phyloP scores from a whole-genome alignment of 306 rosid species.

The Trifolium dubium region DNA sequence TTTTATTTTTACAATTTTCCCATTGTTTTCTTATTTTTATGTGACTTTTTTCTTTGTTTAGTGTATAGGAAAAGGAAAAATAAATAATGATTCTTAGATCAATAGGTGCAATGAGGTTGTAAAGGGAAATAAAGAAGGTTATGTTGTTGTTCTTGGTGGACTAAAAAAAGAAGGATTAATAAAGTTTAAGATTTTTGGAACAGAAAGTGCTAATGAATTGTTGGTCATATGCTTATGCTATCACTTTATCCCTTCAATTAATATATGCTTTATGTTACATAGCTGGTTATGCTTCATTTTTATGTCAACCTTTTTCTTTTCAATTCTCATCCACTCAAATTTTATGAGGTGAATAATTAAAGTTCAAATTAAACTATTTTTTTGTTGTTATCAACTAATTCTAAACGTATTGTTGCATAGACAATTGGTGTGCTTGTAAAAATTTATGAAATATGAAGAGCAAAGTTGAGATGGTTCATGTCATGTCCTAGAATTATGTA shows the following conservation, averaged over 20 bases:
- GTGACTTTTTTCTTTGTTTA: neutral
- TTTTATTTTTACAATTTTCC: neutral
- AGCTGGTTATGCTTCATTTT: constrained; percentile 36
- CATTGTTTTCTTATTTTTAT: constrained; percentile 33
- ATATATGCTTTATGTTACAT: neutral
- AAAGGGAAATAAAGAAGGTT: neutral
- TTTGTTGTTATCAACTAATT: neutral
- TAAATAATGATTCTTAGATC: neutral
- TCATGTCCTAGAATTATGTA: neutral
- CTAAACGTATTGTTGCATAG: neutral
- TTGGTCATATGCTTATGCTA: constrained; percentile 34
- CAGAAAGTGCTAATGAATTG: constrained; percentile 26
- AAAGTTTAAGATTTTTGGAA: constrained; percentile 36
- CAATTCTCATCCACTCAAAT: constrained; percentile 25
- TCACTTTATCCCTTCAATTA: constrained; percentile 45
- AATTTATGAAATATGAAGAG: too few relatives aligned
- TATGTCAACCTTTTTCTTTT: neutral
- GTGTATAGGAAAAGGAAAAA: neutral
- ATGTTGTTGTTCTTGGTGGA: constrained; percentile 25
- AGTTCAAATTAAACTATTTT: constrained; percentile 1
- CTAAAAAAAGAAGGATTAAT: constrained; percentile 13
- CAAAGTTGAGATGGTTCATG: neutral
- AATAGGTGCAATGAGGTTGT: constrained; percentile 18
- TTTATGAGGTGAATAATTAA: neutral
- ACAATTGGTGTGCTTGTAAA: neutral